Evolutionary conservation across 345 rosid genomes (phyloP), one percentile per base, ranked within the genome.

Genomic region (Sonneratia caseolaris): DNA sequence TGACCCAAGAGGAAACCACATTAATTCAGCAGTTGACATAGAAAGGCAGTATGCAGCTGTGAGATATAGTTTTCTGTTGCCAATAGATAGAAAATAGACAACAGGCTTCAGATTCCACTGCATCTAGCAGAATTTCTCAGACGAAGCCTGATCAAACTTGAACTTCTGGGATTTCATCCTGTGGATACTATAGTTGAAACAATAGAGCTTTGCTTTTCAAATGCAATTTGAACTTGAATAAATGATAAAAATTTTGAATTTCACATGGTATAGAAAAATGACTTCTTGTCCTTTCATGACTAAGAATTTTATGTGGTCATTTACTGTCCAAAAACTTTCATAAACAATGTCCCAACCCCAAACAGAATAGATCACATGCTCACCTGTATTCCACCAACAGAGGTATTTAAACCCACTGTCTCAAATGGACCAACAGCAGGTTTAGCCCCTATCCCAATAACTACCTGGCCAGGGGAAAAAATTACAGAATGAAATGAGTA

Each of bases 361-460:
- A 35, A 27, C 36, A 8, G 45, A 42, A 24, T n/a, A 27, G 18
- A 62, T 32, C 66, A 13, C 5, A 62, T 35, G 61, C 76, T 59
- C 79, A 91, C 98, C 91, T 91, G 96, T 81, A 94, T 86, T 51
- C 97, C 96, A 68, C 98, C 98, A 73, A 90, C 85, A 36, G 76
- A 59, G 68, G 75, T 57, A 76, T 91, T 89, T 79, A 91, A 77
- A 22, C 90, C 82, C 79, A 88, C 82, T 22, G 75, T 79, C 77
- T 85, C 96, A 73, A 94, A 94, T 72, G 96, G 91, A 69, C 92
- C 69, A 12, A 87, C 79, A 68, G 97, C 81, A 77, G 97, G 97
- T 80, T 90, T 94, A 57, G 96, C 97, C 80, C 97, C 97, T 78
- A 94, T 90, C 32, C 98, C 98, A 66, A 94, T 81, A 71, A 94